phyloP scores from a whole-genome alignment of 257 asterid species.

The Petunia axillaris region DNA sequence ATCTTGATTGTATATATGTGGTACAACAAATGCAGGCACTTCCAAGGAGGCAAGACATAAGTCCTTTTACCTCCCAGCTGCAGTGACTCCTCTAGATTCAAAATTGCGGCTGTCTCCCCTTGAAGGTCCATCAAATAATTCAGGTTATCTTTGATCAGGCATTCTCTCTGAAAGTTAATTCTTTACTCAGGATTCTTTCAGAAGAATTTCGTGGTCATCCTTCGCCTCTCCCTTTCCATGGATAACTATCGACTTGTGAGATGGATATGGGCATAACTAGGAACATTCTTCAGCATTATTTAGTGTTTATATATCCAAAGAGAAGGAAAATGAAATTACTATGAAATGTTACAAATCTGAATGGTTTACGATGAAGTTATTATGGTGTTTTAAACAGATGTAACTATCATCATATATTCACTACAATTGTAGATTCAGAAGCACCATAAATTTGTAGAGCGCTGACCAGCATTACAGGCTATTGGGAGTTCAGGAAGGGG shows the following conservation, averaged over 20 bases:
- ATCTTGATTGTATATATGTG: neutral
- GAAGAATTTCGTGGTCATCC: neutral
- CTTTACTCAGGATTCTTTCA: neutral
- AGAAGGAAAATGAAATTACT: no score
- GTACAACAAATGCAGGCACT: conserved; percentile 49
- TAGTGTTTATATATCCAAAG: no score
- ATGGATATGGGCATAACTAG: neutral
- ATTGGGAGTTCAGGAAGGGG: neutral
- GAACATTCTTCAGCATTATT: neutral
- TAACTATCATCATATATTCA: neutral
- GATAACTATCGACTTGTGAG: conserved; percentile 6
- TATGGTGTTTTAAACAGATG: neutral
- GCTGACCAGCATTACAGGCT: neutral
- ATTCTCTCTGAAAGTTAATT: conserved; percentile 15
- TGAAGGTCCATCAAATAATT: conserved; percentile 29
- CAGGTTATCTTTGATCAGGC: conserved; percentile 50
- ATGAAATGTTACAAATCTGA: neutral
- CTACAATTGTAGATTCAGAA: neutral
- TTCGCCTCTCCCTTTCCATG: conserved; percentile 6
- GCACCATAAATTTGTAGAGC: neutral
- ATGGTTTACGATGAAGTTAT: neutral
- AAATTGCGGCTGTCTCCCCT: conserved; percentile 37
- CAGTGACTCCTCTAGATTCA: conserved; percentile 46
- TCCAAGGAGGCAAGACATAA: conserved; percentile 29
- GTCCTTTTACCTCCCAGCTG: conserved; percentile 28